Base-by-base conservation (phyloP, 331 rosid species). In the Malus hybrid region DNA sequence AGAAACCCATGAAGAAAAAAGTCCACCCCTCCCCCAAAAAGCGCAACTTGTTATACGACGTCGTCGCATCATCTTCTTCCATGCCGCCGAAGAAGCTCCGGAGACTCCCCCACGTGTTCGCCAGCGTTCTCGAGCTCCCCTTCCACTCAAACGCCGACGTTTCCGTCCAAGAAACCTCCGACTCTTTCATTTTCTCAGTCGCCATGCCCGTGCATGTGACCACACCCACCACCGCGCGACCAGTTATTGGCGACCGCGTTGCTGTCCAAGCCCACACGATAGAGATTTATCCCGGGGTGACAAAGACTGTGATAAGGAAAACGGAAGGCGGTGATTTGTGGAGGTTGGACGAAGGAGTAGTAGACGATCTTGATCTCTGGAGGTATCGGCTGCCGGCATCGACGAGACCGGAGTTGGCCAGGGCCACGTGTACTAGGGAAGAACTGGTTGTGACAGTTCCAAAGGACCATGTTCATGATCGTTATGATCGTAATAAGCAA, bases 371-470 rank as follows among this genome's bases (percentile, higher is more conserved):
- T 44, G 87, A 82, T 64, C 55, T 65, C 0, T 81, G 89, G 89
- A 80, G 93, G 72, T 89, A 62, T 74, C 70, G 90, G 1, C 89
- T 89, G 7, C 91, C 93, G 10, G 69, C 85, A 9, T 76, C 77
- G 39, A 73, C 86, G 6, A 76, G 76, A 72, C 93, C 87, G n/a
- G 83, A 81, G 85, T 76, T 78, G 86, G 83, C 85, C 3, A 76
- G 70, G 36, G 88, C 91, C 2, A 78, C 75, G 12, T 89, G 56
- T 50, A 15, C 56, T 15, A 6, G n/a, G 56, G 56, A 15, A 50
- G 3, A 50, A 1, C 56, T 50, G 56, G 56, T 50, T 50, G 56
- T 50, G 19, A 15, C 56, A 50, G 56, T 50, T 15, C 56, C 56
- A 18, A 50, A 16, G 56, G 48, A 42, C 48, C 48, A 10, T 10